These are phyloP conservation scores for Abortiporus biennis DNA, from an alignment of 1,284 basidiomycete species.

Conservation along the genomic window DNA sequence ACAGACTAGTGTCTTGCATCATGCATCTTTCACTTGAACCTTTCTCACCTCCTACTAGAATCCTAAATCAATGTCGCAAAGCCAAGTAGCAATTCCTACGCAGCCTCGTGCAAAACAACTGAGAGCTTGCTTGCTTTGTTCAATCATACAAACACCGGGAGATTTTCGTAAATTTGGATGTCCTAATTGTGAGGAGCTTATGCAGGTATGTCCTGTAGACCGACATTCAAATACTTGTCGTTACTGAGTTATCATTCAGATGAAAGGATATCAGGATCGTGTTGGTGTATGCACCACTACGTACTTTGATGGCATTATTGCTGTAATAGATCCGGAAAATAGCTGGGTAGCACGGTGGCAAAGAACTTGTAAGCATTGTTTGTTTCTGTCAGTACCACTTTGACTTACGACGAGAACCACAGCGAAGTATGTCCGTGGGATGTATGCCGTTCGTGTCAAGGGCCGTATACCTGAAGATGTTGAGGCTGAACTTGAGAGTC, in stretches of 20 bases:
- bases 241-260: conserved; percentile 38
- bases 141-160: conserved; percentile 76
- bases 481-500: conserved; percentile 67
- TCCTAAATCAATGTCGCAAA: conserved; percentile 25
- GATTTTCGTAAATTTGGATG: conserved; percentile 89
- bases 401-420: conserved; percentile 2
- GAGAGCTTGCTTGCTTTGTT: conserved; percentile 90
- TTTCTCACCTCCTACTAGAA: no score
- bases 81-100: conserved; percentile 44
- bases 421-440: conserved; percentile 84
- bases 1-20: no score
- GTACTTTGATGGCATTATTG: conserved; percentile 90
- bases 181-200: conserved; percentile 94
- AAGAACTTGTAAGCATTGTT: conserved; percentile 62
- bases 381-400: not conserved
- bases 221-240: not conserved
- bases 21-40: no score
- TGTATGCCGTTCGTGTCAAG: conserved; percentile 86
- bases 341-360: conserved; percentile 98
- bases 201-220: conserved; percentile 57
- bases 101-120: conserved; percentile 67
- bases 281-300: conserved; percentile 89
- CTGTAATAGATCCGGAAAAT: conserved; percentile 81
- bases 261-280: conserved; percentile 84
- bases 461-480: conserved; percentile 85